Evolutionary conservation across 345 rosid species (phyloP).

Genomic region (Kandelia obovata): DNA sequence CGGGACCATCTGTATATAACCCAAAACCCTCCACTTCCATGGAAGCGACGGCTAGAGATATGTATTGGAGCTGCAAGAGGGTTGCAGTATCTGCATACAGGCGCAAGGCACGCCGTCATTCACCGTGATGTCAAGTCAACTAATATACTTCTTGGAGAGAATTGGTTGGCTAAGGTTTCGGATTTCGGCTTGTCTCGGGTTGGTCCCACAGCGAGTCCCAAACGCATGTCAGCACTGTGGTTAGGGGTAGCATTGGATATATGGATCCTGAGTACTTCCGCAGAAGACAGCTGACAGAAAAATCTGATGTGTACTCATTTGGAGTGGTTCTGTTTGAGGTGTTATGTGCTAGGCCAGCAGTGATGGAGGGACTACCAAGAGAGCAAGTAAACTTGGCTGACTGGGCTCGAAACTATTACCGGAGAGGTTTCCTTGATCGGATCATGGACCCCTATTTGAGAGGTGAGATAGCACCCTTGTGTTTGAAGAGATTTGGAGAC

Average conservation of each 20-base stretch:
- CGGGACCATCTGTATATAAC: conserved; percentile 31
- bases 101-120: conserved; percentile 35
- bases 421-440: conserved; percentile 23
- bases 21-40: conserved; percentile 24
- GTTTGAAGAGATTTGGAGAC: conserved; percentile 43
- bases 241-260: conserved; percentile 53
- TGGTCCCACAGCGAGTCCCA: conserved; percentile 36
- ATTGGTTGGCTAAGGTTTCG: conserved; percentile 54
- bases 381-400: conserved; percentile 35
- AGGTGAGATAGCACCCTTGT: conserved; percentile 25
- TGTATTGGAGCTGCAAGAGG: conserved; percentile 48
- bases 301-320: conserved; percentile 70
- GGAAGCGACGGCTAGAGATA: conserved; percentile 42
- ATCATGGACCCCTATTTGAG: conserved; percentile 41
- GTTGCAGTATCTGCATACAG: conserved; percentile 31
- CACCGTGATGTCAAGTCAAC: conserved; percentile 57
- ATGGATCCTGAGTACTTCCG: conserved; percentile 64
- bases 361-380: conserved; percentile 19
- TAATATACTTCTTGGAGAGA: conserved; percentile 48
- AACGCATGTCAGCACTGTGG: conserved; percentile 46
- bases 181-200: conserved; percentile 50
- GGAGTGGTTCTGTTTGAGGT: conserved; percentile 60
- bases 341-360: conserved; percentile 44
- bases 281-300: conserved; percentile 48
- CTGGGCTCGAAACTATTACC: conserved; percentile 37